phyloP scores from a whole-genome alignment of 306 rosid species.

The Vigna unguiculata region DNA sequence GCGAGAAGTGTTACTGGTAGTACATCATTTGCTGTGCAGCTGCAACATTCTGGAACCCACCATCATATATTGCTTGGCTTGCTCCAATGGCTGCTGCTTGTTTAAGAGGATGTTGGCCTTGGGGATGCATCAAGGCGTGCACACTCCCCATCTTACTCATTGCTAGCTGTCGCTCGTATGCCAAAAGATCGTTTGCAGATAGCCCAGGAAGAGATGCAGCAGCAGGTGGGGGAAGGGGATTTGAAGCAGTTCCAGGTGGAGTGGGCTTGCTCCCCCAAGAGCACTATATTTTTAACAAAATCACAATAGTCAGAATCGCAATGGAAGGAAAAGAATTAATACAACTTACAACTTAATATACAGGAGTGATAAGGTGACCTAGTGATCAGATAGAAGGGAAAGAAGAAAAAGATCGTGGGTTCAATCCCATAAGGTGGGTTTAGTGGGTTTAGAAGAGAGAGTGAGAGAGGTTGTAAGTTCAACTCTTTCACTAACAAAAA shows the following conservation, averaged over 20 bases:
- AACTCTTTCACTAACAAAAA: too few relatives aligned
- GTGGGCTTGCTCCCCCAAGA: constrained; percentile 99
- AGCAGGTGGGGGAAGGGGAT: constrained; percentile 96
- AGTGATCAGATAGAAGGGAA: too few relatives aligned
- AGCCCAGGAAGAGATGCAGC: constrained; percentile 75
- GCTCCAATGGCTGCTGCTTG: constrained; percentile 91
- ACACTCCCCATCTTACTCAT: constrained; percentile 95
- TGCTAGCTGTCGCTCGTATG: constrained; percentile 84
- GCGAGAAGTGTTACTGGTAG: constrained; percentile 65
- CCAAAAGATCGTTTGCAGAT: constrained; percentile 70
- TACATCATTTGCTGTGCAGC: constrained; percentile 98
- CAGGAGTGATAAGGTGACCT: too few relatives aligned
- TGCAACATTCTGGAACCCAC: constrained; percentile 92
- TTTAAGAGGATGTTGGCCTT: constrained; percentile 81
- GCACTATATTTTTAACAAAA: constrained; percentile 59
- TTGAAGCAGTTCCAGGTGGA: constrained; percentile 91
- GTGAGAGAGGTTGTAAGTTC: too few relatives aligned
- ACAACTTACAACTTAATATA: too few relatives aligned
- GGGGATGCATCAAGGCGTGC: constrained; percentile 89
- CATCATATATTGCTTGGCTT: constrained; percentile 96
- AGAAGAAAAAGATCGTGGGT: too few relatives aligned
- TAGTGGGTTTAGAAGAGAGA: too few relatives aligned
- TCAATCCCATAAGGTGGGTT: too few relatives aligned
- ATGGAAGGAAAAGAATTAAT: not conserved
- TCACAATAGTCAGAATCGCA: constrained; percentile 2